Conservation (phyloP, 2,329 filamentous ascomycete species). For the Ophiostoma quercus region DNA sequence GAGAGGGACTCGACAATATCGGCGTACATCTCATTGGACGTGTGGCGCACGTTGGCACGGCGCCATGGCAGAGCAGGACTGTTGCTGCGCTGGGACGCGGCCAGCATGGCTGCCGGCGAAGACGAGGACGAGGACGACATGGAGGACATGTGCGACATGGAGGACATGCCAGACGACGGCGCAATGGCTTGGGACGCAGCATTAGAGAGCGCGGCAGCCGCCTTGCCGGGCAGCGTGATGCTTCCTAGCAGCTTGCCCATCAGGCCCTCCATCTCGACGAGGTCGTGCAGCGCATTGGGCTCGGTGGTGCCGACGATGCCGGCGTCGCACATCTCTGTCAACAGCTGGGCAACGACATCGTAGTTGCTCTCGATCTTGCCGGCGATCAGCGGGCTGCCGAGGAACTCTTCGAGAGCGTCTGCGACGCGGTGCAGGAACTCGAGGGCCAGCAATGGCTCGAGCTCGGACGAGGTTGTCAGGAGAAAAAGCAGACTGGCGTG, state of each 20-base stretch:
- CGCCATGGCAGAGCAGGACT: constrained; percentile 71
- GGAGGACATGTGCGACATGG: constrained; percentile 7
- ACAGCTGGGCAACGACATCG: constrained; percentile 85
- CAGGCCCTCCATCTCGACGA: constrained; percentile 86
- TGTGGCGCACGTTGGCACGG: constrained; percentile 85
- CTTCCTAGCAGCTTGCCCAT: constrained; percentile 84
- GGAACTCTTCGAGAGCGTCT: constrained; percentile 89
- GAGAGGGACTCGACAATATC: constrained; percentile 87
- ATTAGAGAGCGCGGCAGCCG: constrained; percentile 19
- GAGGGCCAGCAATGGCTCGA: constrained; percentile 81
- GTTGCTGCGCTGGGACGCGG: constrained; percentile 38
- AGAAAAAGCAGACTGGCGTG: constrained; percentile 85
- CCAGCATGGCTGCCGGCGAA: constrained; percentile 34
- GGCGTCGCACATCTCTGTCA: constrained; percentile 94
- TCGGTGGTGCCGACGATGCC: constrained; percentile 87
- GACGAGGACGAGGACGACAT: constrained; percentile 27
- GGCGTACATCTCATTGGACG: constrained; percentile 94
- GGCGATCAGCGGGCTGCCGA: constrained; percentile 79
- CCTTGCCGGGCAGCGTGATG: constrained; percentile 70
- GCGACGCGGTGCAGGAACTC: constrained; percentile 92
- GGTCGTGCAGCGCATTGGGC: constrained; percentile 82
- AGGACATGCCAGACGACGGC: not conserved
- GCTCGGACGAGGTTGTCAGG: constrained; percentile 76
- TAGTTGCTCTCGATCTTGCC: constrained; percentile 85
- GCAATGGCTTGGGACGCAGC: constrained; percentile 19